Base-by-base conservation (phyloP, 2,329 filamentous ascomycete species). In the Drechslerella dactyloides region DNA sequence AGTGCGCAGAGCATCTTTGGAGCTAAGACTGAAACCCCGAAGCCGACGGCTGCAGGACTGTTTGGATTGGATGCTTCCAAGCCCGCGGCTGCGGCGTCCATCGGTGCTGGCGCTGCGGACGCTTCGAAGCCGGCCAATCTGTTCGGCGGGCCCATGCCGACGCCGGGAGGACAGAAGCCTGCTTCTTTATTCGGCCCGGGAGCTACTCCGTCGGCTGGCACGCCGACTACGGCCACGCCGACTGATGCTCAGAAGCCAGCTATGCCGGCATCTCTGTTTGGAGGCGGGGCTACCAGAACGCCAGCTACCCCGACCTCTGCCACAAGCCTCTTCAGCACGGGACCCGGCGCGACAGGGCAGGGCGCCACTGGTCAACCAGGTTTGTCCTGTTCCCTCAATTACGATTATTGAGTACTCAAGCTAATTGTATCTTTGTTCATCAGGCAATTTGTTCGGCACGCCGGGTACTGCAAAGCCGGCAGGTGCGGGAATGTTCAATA, bases 21-120 rank as follows among this genome's bases (percentile, higher is more conserved):
- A 11, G 60, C 77, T 1, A 75, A 77, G 40, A 33, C 77, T 1
- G 73, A 78, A 8, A 74, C 77, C 30, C 68, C 80, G n/a, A 74
- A 80, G 51, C 74, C 77, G 40, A 73, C 78, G 15, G 62, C 80
- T n/a, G 74, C 78, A 37, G 76, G 78, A n/a, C 73, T 81, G 2
- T 81, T 81, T 63, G 79, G 79, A 52, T 42, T 48, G 35, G 56
- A 58, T 19, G 6, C 65, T 7, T 30, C 75, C 24, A 74, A 62
- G 3, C 74, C 75, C 21, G 76, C 77, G 2, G 69, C 78, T 27
- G 57, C 76, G 30, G 66, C 78, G 27, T 4, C 44, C 23, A 21
- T 44, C 48, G 10, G 54, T 51, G 69, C 73, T 1, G 24, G 74
- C 1, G 42, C 75, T 13, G 70, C 76, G 21, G 44, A 76, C n/a